phyloP scores from a whole-genome alignment of 1,284 basidiomycete species.

The Irpex rosettiformis region DNA sequence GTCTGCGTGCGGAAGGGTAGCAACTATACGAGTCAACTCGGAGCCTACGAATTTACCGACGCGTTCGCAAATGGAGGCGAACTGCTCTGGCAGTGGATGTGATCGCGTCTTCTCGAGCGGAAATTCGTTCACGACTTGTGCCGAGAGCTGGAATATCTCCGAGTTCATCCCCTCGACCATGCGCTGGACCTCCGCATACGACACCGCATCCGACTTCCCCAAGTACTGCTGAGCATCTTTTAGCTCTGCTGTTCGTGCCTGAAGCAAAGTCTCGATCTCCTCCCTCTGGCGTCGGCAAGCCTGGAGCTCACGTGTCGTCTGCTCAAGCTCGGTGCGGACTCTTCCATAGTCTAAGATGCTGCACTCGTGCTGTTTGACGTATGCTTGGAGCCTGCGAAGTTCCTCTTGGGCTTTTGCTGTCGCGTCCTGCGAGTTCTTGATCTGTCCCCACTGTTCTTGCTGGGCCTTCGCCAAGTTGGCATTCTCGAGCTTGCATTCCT shows the following conservation, averaged over 20 bases:
- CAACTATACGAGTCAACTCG: conserved; percentile 33
- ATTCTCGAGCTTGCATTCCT: too few species aligned
- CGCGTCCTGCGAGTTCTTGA: too few species aligned
- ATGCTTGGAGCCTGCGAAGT: too few species aligned
- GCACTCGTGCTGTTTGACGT: not conserved
- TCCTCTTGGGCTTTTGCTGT: too few species aligned
- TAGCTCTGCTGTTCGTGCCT: conserved; percentile 19
- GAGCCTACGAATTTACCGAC: conserved; percentile 17
- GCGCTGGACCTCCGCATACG: conserved; percentile 21
- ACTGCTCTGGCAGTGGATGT: not conserved
- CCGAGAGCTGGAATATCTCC: conserved; percentile 21
- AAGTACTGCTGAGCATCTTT: conserved; percentile 22
- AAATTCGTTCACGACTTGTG: conserved; percentile 16
- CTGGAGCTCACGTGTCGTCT: not conserved
- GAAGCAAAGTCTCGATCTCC: conserved; percentile 13
- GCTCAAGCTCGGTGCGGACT: not conserved
- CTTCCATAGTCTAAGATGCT: not conserved
- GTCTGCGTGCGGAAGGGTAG: conserved; percentile 30
- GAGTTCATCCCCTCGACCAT: conserved; percentile 20
- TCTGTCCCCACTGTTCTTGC: too few species aligned
- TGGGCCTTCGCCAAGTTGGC: too few species aligned
- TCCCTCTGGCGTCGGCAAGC: not conserved
- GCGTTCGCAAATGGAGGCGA: not conserved
- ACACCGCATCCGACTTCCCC: conserved; percentile 18
- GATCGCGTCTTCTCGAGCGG: conserved; percentile 2